Base-by-base conservation (phyloP, 371 early-diverging fungal species). In the Batkoa obscura region DNA sequence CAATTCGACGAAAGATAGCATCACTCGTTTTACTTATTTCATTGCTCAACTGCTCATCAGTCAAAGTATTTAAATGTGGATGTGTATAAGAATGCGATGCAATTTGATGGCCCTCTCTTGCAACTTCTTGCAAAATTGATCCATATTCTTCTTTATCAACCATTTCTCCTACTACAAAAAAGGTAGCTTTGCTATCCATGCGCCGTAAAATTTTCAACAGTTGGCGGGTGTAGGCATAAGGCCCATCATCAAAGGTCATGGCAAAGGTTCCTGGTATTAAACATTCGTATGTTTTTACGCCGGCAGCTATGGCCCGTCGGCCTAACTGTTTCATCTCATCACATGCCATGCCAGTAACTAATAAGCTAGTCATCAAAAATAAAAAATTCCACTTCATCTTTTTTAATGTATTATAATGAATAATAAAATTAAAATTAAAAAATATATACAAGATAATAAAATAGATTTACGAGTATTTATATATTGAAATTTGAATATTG, bases 221-320 rank as follows among this genome's bases (percentile, higher is more conserved):
- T 10, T 69, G 63, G 17, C 15, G 46, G 2, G 77, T 76, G 36
- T 66, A 71, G 2, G 43, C 15, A 12, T 53, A 66, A 6, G 80
- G 80, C 3, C 82, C 85, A 57, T 84, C 82, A 52, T 84, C 84
- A 66, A 77, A 80, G 1, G 78, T 76, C 48, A 73, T 56, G n/a
- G 72, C 74, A 48, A 71, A 64, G 13, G 63, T 41, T 12, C 60
- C 51, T 39, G 50, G 58, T 5, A 50, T 41, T 8, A 53, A 30
- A 30, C 53, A 53, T 38, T 53, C 13, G 53, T 32, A 53, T 6
- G 42, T 53, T 38, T 53, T 36, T 6, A 53, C 34, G 5, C 53
- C 53, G 38, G 50, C 31, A 12, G 17, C 32, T 5, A 49, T 49
- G 8, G 50, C 50, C 2, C 50, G 9, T 4, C 45, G 45, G 45